Evolutionary conservation across 108 stramenopile genomes (phyloP), one percentile per base, ranked within the genome.

Genomic region (Cylindrotheca closterium): DNA sequence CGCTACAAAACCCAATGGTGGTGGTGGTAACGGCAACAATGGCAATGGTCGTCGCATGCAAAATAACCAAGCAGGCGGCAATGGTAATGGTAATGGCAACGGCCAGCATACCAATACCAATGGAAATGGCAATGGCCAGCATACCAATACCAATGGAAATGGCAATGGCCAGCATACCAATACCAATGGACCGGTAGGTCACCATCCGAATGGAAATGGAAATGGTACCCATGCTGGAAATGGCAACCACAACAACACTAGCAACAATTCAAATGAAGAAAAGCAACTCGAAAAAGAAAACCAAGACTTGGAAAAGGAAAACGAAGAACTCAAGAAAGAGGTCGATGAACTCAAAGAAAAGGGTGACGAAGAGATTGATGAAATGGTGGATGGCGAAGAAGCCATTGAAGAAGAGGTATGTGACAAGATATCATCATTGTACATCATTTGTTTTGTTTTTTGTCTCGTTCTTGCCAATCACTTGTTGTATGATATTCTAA

Each of bases 261-360:
- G 37, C 37, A 42, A 15, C 37, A 42, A 42, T 42, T 42, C 37
- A 15, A 42, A n/a, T 47, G 26, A 30, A 64, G 57, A 59, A 46
- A 65, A 23, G 53, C 46, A 66, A 21, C 58, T 78, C 5, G 71
- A 73, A 46, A 25, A 70, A 25, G 57, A 66, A 49, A 70, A 69
- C 51, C 56, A 63, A 50, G 33, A 53, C 10, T 60, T 76, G 26
- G 57, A 70, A 12, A 33, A 63, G 37, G 63, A 82, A 69, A 82
- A 77, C 33, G 70, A 71, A 32, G 67, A 68, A 24, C 51, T 76
- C 22, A 30, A 79, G 54, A 52, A 74, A 30, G 65, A 70, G 55
- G 46, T 70, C 8, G 81, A 74, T 56, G 58, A 76, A 68, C 48
- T 70, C 21, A 55, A 61, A 18, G 63, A 64, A 30, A 33, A 63